Base-by-base conservation (phyloP, 1,139 yeast genomes). In the Meyerozyma elateridarum region DNA sequence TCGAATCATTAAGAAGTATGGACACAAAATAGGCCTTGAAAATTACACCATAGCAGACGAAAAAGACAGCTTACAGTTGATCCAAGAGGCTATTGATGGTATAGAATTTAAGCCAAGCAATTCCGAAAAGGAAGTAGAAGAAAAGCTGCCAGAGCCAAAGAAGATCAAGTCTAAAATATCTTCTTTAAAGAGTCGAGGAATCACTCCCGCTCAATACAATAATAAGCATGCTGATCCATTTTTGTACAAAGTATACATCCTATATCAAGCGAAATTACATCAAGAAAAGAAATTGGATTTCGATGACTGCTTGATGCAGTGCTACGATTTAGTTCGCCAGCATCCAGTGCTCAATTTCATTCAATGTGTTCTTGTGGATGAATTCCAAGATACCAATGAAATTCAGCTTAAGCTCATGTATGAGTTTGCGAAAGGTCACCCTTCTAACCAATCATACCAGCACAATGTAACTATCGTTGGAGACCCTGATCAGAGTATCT, bases 401-500 rank as follows among this genome's bases (percentile, higher is more conserved):
- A 68, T 85, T 15, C 97, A 91, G 51, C 63, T 87, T 38, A 73
- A 75, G 34, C 61, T 91, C 29, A 72, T 85, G 68, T 72, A 70
- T 39, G 61, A 65, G 14, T 69, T 89, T 41, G 78, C 85, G 0
- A 52, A 57, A 12, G 67, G 65, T 5, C 55, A 59, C 37, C 52
- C 59, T 3, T 28, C 47, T 1, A 34, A 46, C 17, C 30, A 40
- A 2, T 25, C 36, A 4, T 36, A 34, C 21, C 64, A 59, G 39
- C 40, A 61, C 32, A 80, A 80, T 39, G 66, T 89, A 6, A 85
- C 96, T 0, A 77, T 88, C 2, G 97, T 91, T 1, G 98, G 98
- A 1, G 98, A 91, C 48, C 95, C 96, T 0, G 96, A 91, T 55
- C 97, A 91, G 54, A 81, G 95, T 49, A 91, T 91, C 18, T 91